These are phyloP conservation scores for Talaromyces sp. DNA, from an alignment of 2,329 filamentous ascomycete species.

Conservation along the genomic window DNA sequence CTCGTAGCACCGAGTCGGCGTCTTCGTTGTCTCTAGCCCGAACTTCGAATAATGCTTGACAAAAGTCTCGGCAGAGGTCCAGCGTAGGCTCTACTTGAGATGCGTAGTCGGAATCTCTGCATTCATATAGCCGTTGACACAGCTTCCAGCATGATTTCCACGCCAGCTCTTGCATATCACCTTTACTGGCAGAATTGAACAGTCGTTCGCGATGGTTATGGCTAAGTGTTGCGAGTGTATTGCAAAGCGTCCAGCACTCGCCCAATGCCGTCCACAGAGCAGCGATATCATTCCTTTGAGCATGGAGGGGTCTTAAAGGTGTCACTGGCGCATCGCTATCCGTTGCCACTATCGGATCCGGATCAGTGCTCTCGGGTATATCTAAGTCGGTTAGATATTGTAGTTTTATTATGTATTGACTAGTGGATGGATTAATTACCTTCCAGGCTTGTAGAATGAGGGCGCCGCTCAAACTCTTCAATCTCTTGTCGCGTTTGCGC, in stretches of 20 bases:
- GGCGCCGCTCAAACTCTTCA: conserved; percentile 48
- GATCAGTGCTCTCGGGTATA: conserved; percentile 28
- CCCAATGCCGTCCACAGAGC: conserved; percentile 72
- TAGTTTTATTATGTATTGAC: neutral
- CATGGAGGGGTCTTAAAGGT: conserved; percentile 34
- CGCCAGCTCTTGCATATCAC: conserved; percentile 76
- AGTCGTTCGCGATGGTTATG: conserved; percentile 76
- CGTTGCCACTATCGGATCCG: conserved; percentile 11
- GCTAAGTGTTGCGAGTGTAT: conserved; percentile 79
- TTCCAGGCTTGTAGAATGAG: conserved; percentile 70
- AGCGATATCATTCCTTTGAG: conserved; percentile 55
- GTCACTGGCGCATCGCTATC: conserved; percentile 20
- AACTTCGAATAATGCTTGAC: conserved; percentile 84
- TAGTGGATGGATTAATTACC: conserved; percentile 47
- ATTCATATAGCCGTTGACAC: conserved; percentile 83
- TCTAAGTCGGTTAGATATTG: conserved; percentile 17
- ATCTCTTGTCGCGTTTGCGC: conserved; percentile 79
- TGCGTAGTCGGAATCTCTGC: conserved; percentile 65
- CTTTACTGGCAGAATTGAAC: conserved; percentile 69
- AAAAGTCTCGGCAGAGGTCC: conserved; percentile 87
- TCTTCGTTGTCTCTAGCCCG: conserved; percentile 71
- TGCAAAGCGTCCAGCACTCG: conserved; percentile 92
- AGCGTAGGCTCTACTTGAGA: conserved; percentile 69
- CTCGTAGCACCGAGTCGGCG: conserved; percentile 79
- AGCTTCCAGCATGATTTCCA: conserved; percentile 95